These are phyloP conservation scores for Phytophthora tentaculata DNA, from an alignment of 352 stramenopile genomes.

Conservation along the genomic window DNA sequence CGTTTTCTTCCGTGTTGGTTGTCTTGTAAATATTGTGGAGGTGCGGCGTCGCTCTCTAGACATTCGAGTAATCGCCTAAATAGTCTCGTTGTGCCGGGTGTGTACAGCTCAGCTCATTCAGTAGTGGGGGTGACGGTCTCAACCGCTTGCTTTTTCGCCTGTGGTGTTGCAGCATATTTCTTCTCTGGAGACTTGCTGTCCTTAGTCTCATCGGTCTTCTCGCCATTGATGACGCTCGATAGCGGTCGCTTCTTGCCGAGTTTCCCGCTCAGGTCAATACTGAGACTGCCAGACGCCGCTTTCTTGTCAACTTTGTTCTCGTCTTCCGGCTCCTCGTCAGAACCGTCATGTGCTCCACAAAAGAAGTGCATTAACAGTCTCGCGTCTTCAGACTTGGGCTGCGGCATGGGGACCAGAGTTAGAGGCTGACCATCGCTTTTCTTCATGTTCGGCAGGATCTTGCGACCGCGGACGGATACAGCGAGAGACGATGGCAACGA, in stretches of 20 bases:
- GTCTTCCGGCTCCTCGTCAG: slow-evolving; percentile 33
- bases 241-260: slow-evolving; percentile 73
- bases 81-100: slow-evolving; percentile 31
- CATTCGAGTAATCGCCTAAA: slow-evolving; percentile 45
- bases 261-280: slow-evolving; percentile 40
- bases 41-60: slow-evolving; percentile 30
- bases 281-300: slow-evolving; percentile 25
- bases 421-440: slow-evolving; percentile 13
- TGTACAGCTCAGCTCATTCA: slow-evolving; percentile 38
- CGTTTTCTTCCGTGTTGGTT: slow-evolving; percentile 24
- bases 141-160: slow-evolving; percentile 56
- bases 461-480: slow-evolving; percentile 40
- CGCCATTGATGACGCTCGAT: slow-evolving; percentile 25
- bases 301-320: slow-evolving; percentile 23
- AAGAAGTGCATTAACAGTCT: slow-evolving; percentile 84
- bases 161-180: slow-evolving; percentile 19
- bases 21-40: slow-evolving; percentile 43
- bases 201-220: slow-evolving; percentile 10
- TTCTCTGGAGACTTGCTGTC: slow-evolving; percentile 15
- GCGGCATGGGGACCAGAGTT: slow-evolving; percentile 28
- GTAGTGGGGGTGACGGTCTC: slow-evolving; percentile 47
- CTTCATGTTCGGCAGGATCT: slow-evolving; percentile 43
- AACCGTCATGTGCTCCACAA: slow-evolving; percentile 57
- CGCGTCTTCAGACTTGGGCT: slow-evolving; percentile 68
- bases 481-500: slow-evolving; percentile 33